A percentile compares a stretch with the other conserved stretches of the same genome.
phyloP scores from a whole-genome alignment of 2,329 filamentous ascomycete genomes.

The Cercospora sp. region DNA sequence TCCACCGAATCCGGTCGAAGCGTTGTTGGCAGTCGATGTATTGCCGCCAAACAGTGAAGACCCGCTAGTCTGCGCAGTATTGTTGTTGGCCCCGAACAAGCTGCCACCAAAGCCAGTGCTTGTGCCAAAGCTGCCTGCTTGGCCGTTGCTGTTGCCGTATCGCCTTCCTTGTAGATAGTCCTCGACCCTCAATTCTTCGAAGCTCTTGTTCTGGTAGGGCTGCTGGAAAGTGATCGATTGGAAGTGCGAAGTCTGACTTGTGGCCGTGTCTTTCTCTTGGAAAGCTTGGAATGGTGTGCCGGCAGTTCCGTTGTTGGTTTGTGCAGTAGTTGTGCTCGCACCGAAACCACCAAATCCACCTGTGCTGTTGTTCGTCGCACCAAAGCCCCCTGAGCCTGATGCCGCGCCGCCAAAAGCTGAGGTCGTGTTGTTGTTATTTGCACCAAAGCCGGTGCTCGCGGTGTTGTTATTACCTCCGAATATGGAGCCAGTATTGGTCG shows the following conservation, averaged over 20 bases:
- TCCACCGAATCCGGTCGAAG: constrained; percentile 44
- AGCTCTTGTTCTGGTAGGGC: constrained; percentile 83
- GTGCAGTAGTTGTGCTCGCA: constrained; percentile 50
- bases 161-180: constrained; percentile 88
- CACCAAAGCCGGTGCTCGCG: constrained; percentile 42
- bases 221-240: constrained; percentile 79
- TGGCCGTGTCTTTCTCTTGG: constrained; percentile 70
- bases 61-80: constrained; percentile 32
- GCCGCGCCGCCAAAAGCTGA: constrained; percentile 16
- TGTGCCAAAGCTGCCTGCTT: constrained; percentile 78
- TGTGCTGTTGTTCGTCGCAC: constrained; percentile 32
- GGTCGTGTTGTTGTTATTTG: constrained; percentile 20
- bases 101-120: constrained; percentile 53
- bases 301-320: constrained; percentile 65
- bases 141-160: constrained; percentile 78
- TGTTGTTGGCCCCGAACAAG: constrained; percentile 39
- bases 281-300: constrained; percentile 64
- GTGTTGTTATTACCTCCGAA: constrained; percentile 44
- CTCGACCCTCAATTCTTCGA: constrained; percentile 66
- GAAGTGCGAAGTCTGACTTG: constrained; percentile 63
- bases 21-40: constrained; percentile 23
- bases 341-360: constrained; percentile 32
- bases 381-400: constrained; percentile 40
- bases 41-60: constrained; percentile 44
- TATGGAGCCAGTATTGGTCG: constrained; percentile 41